phyloP scores from a whole-genome alignment of 2,329 filamentous ascomycete genomes.

The Orbilia blumenaviensis region DNA sequence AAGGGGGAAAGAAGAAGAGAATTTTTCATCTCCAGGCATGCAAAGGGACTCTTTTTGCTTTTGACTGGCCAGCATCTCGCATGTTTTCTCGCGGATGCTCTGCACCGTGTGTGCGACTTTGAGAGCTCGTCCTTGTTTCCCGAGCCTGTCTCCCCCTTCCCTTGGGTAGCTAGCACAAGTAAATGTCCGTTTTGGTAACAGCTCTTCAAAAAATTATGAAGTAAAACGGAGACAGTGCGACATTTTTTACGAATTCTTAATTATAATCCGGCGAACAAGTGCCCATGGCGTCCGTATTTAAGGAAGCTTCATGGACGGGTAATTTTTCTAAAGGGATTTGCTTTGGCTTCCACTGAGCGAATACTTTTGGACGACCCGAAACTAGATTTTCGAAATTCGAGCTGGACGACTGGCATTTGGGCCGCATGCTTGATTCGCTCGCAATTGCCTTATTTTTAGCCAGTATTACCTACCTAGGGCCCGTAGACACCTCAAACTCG shows the following conservation, averaged over 20 bases:
- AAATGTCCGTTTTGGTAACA: slow-evolving; percentile 36
- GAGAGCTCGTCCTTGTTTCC: slow-evolving; percentile 50
- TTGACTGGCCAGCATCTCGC: slow-evolving; percentile 29
- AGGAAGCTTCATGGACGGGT: slow-evolving; percentile 15
- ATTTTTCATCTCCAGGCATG: slow-evolving; percentile 12
- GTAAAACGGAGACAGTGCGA: slow-evolving; percentile 50
- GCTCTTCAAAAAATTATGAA: slow-evolving; percentile 37
- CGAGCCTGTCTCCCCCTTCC: slow-evolving; percentile 28
- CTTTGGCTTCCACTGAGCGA: not conserved
- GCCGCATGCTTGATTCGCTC: not conserved
- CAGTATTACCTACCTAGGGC: slow-evolving; percentile 4
- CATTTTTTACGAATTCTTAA: slow-evolving; percentile 54
- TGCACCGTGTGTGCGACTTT: slow-evolving; percentile 47
- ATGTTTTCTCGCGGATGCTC: slow-evolving; percentile 43
- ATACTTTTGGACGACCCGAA: slow-evolving; percentile 7
- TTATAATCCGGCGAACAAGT: slow-evolving; percentile 31
- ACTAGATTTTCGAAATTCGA: not conserved
- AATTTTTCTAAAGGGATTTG: not conserved
- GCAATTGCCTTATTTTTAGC: slow-evolving; percentile 12
- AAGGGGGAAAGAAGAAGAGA: slow-evolving; percentile 24
- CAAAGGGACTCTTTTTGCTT: slow-evolving; percentile 32
- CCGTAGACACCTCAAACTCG: slow-evolving; percentile 11
- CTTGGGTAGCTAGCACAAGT: slow-evolving; percentile 27
- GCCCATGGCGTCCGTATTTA: slow-evolving; percentile 28
- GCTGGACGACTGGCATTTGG: not conserved